Percentiles rank a stretch among this genome's conserved stretches.
Conservation (phyloP, 2,329 filamentous ascomycete genomes). For the Cladosporium sp. region DNA sequence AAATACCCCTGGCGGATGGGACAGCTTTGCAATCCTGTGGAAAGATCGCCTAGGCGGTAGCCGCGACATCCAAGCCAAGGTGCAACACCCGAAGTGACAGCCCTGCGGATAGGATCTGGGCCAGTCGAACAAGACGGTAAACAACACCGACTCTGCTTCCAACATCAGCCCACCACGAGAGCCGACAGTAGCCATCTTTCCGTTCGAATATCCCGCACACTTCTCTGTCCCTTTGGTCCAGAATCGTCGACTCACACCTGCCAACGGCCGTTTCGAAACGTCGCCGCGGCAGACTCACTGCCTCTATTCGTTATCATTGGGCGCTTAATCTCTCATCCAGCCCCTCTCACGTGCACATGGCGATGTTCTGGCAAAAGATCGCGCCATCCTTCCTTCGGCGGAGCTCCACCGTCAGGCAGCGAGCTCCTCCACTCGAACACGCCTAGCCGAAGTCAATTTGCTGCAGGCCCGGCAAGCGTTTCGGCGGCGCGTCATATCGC, state of each 20-base stretch:
- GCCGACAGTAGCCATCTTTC: conserved; percentile 14
- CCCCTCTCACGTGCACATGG: conserved; percentile 13
- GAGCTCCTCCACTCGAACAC: not conserved
- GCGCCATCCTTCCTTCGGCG: conserved; percentile 5
- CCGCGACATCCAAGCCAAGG: not conserved
- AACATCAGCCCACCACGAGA: not conserved
- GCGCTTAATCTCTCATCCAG: conserved; percentile 20
- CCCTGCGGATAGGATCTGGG: not conserved
- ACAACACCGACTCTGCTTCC: not conserved
- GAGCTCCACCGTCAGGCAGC: conserved; percentile 3
- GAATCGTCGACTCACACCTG: not conserved
- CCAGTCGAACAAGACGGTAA: not conserved
- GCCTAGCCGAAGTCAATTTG: conserved; percentile 3
- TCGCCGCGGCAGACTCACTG: not conserved
- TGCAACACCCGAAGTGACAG: conserved; percentile 1
- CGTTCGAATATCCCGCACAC: not conserved
- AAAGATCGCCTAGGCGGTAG: not conserved
- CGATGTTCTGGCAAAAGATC: conserved; percentile 2
- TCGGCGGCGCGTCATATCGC: conserved; percentile 12
- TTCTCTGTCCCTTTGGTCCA: not conserved
- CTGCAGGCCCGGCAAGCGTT: conserved; percentile 2
- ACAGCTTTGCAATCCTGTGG: not conserved
- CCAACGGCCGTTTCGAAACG: not conserved
- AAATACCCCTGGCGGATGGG: not conserved
- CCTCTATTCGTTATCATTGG: not conserved